phyloP scores from a whole-genome alignment of 2,329 filamentous ascomycete genomes.

The Alternaria burnsii region DNA sequence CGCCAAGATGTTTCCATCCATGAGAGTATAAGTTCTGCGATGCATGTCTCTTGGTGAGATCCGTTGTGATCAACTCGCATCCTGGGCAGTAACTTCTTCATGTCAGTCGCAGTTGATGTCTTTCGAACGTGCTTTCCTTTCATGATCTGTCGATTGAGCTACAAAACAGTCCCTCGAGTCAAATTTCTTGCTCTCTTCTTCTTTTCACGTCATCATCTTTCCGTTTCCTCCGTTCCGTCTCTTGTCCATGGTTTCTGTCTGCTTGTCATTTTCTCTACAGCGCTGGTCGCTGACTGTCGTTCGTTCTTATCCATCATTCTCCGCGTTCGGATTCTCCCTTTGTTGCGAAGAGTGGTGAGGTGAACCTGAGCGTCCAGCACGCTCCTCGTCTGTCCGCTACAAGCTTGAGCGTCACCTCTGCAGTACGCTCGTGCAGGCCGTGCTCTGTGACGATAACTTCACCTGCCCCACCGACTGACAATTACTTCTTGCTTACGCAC shows the following conservation, averaged over 20 bases:
- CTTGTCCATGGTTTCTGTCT: not conserved
- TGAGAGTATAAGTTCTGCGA: too few relatives aligned
- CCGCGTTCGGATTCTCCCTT: not conserved
- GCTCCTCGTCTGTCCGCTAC: conserved; percentile 1
- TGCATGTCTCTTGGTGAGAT: not conserved
- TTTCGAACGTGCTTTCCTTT: not conserved
- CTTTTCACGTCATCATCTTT: not conserved
- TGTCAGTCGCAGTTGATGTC: not conserved
- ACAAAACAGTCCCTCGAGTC: not conserved
- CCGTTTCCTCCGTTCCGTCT: not conserved
- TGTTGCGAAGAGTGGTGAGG: not conserved
- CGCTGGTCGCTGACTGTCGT: conserved; percentile 13
- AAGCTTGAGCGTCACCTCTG: conserved; percentile 7
- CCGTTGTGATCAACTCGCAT: not conserved
- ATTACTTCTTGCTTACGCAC: conserved; percentile 1
- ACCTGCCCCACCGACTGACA: conserved; percentile 10
- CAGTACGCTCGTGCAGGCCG: conserved; percentile 18
- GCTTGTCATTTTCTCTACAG: not conserved
- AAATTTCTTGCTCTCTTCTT: not conserved
- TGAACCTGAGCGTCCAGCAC: not conserved
- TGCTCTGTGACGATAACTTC: conserved; percentile 26
- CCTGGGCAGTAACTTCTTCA: not conserved
- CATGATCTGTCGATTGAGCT: not conserved
- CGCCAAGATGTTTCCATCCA: too few relatives aligned
- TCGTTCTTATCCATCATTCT: not conserved